phyloP scores from a whole-genome alignment of 176 grass and related monocot genomes.

The Triticum dicoccoides region DNA sequence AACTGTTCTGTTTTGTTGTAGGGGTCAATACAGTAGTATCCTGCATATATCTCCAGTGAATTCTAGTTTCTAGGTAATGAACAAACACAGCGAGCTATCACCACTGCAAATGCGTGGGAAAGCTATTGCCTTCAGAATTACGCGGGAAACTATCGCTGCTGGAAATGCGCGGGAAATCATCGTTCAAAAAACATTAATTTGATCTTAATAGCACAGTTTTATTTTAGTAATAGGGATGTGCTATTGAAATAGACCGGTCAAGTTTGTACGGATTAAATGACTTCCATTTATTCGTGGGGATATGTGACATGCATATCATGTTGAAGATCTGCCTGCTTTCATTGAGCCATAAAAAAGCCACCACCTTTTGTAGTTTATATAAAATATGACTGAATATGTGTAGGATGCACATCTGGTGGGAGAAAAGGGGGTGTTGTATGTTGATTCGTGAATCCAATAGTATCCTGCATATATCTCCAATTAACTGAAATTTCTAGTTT shows the following conservation, averaged over 20 bases:
- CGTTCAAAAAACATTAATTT: neutral
- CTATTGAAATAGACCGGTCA: neutral
- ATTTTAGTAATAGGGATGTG: neutral
- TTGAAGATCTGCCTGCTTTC: conserved; percentile 2
- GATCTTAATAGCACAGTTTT: conserved; percentile 7
- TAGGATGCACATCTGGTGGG: too few relatives aligned
- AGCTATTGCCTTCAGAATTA: too few relatives aligned
- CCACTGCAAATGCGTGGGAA: too few relatives aligned
- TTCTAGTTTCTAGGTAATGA: too few relatives aligned
- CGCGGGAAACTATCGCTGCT: too few relatives aligned
- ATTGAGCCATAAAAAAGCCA: conserved; percentile 8
- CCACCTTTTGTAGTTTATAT: neutral
- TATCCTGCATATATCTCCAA: too few relatives aligned
- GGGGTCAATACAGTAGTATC: neutral
- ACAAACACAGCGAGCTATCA: too few relatives aligned
- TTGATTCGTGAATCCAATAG: too few relatives aligned
- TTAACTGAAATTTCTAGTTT: too few relatives aligned
- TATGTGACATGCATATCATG: neutral
- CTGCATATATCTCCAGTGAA: neutral
- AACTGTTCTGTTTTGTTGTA: neutral
- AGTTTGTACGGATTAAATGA: neutral
- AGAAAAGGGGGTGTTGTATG: too few relatives aligned
- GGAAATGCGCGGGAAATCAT: too few relatives aligned
- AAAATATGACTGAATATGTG: too few relatives aligned
- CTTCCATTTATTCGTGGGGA: neutral